Evolutionary conservation across 2,329 filamentous ascomycete species (phyloP).

Genomic region (Pseudogymnoascus sp.): DNA sequence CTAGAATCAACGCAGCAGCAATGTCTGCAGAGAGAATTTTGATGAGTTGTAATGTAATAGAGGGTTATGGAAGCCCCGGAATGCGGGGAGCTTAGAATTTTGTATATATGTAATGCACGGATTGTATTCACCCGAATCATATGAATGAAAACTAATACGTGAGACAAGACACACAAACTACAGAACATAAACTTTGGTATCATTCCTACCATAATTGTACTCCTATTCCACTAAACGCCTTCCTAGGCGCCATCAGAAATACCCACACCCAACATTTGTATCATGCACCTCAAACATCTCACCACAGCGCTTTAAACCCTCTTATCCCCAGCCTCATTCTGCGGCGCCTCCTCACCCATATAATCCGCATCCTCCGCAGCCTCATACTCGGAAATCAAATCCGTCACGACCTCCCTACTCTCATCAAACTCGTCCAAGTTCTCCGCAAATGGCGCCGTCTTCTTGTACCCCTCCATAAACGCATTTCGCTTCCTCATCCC

Average conservation of each 20-base stretch:
- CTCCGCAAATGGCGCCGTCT: constrained; percentile 86
- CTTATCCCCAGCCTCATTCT: constrained; percentile 2
- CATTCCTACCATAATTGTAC: constrained; percentile 6
- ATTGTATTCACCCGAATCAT: neutral
- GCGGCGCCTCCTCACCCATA: constrained; percentile 42
- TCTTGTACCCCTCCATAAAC: constrained; percentile 94
- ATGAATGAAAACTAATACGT: neutral
- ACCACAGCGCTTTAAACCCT: neutral
- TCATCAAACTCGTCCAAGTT: constrained; percentile 94
- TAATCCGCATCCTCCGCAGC: constrained; percentile 89
- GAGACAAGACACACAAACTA: neutral
- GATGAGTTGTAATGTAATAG: neutral
- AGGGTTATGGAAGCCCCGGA: neutral
- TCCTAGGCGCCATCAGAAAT: constrained; percentile 6
- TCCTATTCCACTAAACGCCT: constrained; percentile 1
- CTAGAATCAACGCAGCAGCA: neutral
- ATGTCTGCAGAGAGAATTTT: neutral
- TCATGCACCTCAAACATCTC: neutral
- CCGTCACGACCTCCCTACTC: constrained; percentile 81
- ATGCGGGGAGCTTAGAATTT: neutral
- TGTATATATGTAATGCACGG: constrained; percentile 5
- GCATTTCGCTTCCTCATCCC: constrained; percentile 93
- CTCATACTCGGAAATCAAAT: constrained; percentile 91
- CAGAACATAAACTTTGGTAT: constrained; percentile 4
- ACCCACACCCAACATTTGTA: constrained; percentile 7